A percentile compares a stretch with the other conserved stretches of the same genome.
phyloP scores from a whole-genome alignment of 2,329 filamentous ascomycete species.

The Penicillium olsonii region DNA sequence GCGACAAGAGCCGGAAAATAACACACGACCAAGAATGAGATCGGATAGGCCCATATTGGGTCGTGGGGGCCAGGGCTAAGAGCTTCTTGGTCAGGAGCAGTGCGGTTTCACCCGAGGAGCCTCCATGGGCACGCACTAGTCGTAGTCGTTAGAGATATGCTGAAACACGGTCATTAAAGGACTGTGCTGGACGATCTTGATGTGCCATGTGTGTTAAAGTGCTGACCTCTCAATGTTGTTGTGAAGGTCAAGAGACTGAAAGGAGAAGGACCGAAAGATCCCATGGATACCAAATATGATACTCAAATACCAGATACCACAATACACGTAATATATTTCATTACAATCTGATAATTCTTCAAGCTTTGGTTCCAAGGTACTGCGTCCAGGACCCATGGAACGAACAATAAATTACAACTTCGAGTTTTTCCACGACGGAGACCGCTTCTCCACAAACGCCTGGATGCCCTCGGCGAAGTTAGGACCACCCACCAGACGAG shows the following conservation, averaged over 20 bases:
- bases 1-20: slow-evolving; percentile 2
- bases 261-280: background rate
- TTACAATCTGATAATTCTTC: slow-evolving; percentile 9
- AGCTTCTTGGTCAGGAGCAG: background rate
- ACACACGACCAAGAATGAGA: background rate
- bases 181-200: too few species aligned
- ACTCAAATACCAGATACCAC: too few species aligned
- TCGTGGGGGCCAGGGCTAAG: background rate
- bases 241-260: too few species aligned
- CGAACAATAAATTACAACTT: slow-evolving; percentile 33
- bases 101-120: background rate
- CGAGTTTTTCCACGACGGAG: slow-evolving; percentile 58
- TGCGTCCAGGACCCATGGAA: too few species aligned
- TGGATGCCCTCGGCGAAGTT: slow-evolving; percentile 73
- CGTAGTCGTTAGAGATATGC: background rate
- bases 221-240: background rate
- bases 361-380: too few species aligned
- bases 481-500: slow-evolving; percentile 60
- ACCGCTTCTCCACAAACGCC: slow-evolving; percentile 74
- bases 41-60: background rate
- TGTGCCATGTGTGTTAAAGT: background rate
- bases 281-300: background rate
- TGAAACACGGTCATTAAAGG: background rate
- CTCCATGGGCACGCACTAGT: background rate
- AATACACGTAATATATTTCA: background rate